These are phyloP conservation scores for Aegilops speltoides DNA, from an alignment of 176 grass and related monocot species.

Conservation along the genomic window DNA sequence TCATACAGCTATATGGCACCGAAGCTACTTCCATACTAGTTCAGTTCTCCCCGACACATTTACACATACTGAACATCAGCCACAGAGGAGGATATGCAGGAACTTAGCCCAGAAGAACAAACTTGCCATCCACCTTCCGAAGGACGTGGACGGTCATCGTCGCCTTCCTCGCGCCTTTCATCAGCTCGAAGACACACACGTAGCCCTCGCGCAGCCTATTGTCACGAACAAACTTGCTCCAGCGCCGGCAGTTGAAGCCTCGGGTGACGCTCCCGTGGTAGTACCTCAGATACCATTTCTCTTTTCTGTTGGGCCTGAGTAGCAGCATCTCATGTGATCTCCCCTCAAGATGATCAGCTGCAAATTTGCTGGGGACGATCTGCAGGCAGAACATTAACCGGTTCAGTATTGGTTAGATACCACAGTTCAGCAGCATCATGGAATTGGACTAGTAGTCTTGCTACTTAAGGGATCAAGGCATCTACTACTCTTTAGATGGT, in stretches of 20 bases:
- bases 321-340: constrained; percentile 27
- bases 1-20: background rate
- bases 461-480: too few relatives aligned
- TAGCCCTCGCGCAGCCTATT: constrained; percentile 26
- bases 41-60: background rate
- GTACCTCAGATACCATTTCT: constrained; percentile 26
- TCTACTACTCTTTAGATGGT: background rate
- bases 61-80: background rate
- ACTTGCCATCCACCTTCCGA: background rate
- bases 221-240: constrained; percentile 27
- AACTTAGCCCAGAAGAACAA: background rate
- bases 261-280: background rate
- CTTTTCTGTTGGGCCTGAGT: constrained; percentile 14
- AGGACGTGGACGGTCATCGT: constrained; percentile 23
- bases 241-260: background rate
- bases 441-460: background rate
- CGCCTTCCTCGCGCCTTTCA: constrained; percentile 15
- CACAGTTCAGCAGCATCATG: background rate
- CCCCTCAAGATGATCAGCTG: constrained; percentile 28
- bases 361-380: constrained; percentile 33
- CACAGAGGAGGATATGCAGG: background rate
- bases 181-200: constrained; percentile 43
- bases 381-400: background rate
- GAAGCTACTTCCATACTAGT: background rate
- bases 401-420: background rate